These are phyloP conservation scores for Elongisporangium prolatum DNA, from an alignment of 352 stramenopile genomes.

Conservation along the genomic window DNA sequence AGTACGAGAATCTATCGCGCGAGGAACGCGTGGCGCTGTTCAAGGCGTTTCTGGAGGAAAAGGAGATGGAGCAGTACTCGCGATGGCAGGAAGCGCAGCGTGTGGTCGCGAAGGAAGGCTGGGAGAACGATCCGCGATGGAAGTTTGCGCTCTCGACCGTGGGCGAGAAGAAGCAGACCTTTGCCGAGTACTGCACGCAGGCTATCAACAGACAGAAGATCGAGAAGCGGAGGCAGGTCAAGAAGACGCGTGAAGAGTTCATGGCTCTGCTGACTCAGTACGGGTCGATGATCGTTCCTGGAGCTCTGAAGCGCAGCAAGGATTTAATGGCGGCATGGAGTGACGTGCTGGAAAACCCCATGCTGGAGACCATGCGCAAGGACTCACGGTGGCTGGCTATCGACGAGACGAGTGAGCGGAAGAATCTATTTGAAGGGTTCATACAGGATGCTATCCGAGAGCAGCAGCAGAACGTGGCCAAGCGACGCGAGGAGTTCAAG, in stretches of 20 bases:
- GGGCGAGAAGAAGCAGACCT: slow-evolving; percentile 83
- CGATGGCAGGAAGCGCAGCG: slow-evolving; percentile 77
- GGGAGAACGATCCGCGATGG: slow-evolving; percentile 59
- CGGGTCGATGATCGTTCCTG: slow-evolving; percentile 26
- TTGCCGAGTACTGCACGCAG: slow-evolving; percentile 79
- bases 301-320: background rate
- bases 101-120: slow-evolving; percentile 48
- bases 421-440: slow-evolving; percentile 67
- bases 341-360: background rate
- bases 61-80: slow-evolving; percentile 55
- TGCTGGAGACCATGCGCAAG: slow-evolving; percentile 18
- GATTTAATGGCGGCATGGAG: slow-evolving; percentile 3
- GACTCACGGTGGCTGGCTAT: slow-evolving; percentile 62
- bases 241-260: slow-evolving; percentile 73
- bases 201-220: slow-evolving; percentile 62
- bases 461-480: slow-evolving; percentile 32
- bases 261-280: slow-evolving; percentile 55
- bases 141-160: slow-evolving; percentile 56
- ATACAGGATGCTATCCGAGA: slow-evolving; percentile 59
- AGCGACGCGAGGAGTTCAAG: slow-evolving; percentile 39
- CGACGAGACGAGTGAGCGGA: slow-evolving; percentile 55
- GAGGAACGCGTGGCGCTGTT: slow-evolving; percentile 53
- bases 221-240: slow-evolving; percentile 61
- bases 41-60: slow-evolving; percentile 68
- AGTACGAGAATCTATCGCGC: slow-evolving; percentile 44